Evolutionary conservation across 768 basidiomycete species (phyloP).

Genomic region (Rossbeevera mucosa): DNA sequence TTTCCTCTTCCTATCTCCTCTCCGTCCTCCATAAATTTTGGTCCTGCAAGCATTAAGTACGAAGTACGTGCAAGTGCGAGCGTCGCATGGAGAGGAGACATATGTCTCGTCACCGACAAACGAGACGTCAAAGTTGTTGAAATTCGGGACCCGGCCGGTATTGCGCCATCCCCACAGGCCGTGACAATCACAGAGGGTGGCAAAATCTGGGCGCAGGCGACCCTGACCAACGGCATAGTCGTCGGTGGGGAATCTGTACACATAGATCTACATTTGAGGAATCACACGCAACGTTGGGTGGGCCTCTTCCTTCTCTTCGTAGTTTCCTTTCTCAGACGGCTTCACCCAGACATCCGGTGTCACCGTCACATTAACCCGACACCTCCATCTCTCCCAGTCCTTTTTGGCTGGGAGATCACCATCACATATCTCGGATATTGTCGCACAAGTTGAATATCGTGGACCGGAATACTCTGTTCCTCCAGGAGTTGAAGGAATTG

Average conservation of each 20-base stretch:
- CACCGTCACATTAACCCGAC: slow-evolving; percentile 55
- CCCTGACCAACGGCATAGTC: slow-evolving; percentile 55
- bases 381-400: slow-evolving; percentile 49
- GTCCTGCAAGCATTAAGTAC: slow-evolving; percentile 64
- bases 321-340: slow-evolving; percentile 1
- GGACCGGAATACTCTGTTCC: slow-evolving; percentile 71
- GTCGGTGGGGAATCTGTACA: slow-evolving; percentile 68
- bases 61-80: slow-evolving; percentile 69
- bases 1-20: slow-evolving; percentile 64
- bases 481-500: slow-evolving; percentile 73
- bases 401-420: slow-evolving; percentile 23
- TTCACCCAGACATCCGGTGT: slow-evolving; percentile 59
- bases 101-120: slow-evolving; percentile 58
- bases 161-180: slow-evolving; percentile 45
- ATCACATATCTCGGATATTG: slow-evolving; percentile 56
- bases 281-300: slow-evolving; percentile 78
- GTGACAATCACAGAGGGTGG: slow-evolving; percentile 73
- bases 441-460: slow-evolving; percentile 64
- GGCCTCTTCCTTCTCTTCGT: slow-evolving; percentile 5
- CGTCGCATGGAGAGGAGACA: slow-evolving; percentile 74
- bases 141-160: slow-evolving; percentile 34
- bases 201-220: slow-evolving; percentile 73
- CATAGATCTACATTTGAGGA: slow-evolving; percentile 75
- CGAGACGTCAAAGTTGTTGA: slow-evolving; percentile 65
- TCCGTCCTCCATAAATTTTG: slow-evolving; percentile 70